Evolutionary conservation across 805 yeast species (phyloP).

Genomic region (Hanseniaspora vineae): DNA sequence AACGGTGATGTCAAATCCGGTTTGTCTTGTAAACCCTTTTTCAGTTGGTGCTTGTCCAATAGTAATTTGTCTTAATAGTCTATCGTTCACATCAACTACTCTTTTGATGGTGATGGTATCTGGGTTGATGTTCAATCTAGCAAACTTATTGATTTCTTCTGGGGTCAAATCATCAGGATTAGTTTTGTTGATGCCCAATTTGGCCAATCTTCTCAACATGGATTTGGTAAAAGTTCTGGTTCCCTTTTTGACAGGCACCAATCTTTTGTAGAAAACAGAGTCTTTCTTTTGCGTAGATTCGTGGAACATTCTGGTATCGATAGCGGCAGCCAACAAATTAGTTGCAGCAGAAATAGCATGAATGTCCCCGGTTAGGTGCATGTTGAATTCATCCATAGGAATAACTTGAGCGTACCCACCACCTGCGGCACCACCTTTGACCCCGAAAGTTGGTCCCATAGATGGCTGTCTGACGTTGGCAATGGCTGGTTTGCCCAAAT

Average conservation of each 20-base stretch:
- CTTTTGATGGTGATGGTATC: conserved; percentile 82
- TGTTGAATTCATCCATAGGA: conserved; percentile 97
- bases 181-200: conserved; percentile 69
- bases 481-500: conserved; percentile 65
- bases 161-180: conserved; percentile 69
- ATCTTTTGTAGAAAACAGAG: conserved; percentile 65
- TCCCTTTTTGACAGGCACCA: conserved; percentile 81
- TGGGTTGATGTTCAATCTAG: conserved; percentile 80
- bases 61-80: conserved; percentile 79
- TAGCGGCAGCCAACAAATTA: conserved; percentile 88
- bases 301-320: conserved; percentile 94
- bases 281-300: conserved; percentile 74
- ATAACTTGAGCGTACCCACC: conserved; percentile 97
- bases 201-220: conserved; percentile 61
- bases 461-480: conserved; percentile 97
- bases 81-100: conserved; percentile 89
- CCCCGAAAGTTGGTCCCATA: conserved; percentile 98
- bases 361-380: conserved; percentile 95
- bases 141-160: conserved; percentile 64
- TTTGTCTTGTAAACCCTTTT: conserved; percentile 69
- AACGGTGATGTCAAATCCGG: conserved; percentile 94
- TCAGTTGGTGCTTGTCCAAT: conserved; percentile 90
- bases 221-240: conserved; percentile 64
- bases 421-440: conserved; percentile 99
- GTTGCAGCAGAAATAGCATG: conserved; percentile 94